Evolutionary conservation across 164 flowering plant species (phyloP).

Genomic region (Piper longum): DNA sequence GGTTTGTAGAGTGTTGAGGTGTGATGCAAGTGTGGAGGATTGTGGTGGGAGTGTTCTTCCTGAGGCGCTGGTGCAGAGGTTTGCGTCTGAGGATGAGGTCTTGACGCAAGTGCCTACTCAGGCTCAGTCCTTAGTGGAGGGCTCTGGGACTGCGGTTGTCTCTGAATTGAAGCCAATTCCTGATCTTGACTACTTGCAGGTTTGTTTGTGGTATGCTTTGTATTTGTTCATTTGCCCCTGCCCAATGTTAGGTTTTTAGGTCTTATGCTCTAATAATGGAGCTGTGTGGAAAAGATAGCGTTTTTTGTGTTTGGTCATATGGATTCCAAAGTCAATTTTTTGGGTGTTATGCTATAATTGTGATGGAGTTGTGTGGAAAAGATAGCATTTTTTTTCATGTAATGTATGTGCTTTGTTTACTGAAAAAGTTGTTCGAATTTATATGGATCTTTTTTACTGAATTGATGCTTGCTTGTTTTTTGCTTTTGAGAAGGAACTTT

Average conservation of each 20-base stretch:
- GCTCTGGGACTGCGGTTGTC: slow-evolving; percentile 44
- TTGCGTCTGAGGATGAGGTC: slow-evolving; percentile 63
- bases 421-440: not conserved
- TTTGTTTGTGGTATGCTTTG: slow-evolving; percentile 1
- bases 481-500: slow-evolving; percentile 46
- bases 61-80: slow-evolving; percentile 21
- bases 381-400: too few relatives aligned
- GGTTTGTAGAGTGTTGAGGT: slow-evolving; percentile 33
- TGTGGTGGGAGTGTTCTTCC: slow-evolving; percentile 13
- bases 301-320: too few relatives aligned
- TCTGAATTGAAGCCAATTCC: slow-evolving; percentile 56
- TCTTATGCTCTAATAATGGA: not conserved
- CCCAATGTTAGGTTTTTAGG: not conserved
- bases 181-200: slow-evolving; percentile 95
- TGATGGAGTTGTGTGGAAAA: too few relatives aligned
- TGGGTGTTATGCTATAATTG: too few relatives aligned
- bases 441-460: not conserved
- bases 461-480: not conserved
- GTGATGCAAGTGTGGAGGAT: slow-evolving; percentile 22
- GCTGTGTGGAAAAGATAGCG: too few relatives aligned
- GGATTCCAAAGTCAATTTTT: too few relatives aligned
- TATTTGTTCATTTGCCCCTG: not conserved
- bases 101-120: slow-evolving; percentile 64
- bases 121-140: slow-evolving; percentile 61
- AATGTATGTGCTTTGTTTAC: not conserved